Conservation (phyloP, 257 asterid species). For the Datura wrightii region DNA sequence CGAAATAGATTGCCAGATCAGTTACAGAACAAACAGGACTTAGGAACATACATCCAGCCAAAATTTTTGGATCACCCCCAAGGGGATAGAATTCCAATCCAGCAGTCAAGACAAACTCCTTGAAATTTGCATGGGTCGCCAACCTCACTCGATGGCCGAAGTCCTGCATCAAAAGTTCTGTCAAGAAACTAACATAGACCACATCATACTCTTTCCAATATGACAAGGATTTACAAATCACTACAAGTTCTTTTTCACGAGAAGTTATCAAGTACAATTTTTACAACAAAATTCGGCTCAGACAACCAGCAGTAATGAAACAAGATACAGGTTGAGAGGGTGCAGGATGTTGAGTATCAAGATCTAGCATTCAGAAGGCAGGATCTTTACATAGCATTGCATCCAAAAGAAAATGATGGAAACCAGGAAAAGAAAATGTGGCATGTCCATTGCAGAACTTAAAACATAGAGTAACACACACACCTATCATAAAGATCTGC, state of each 20-base stretch:
- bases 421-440: background rate
- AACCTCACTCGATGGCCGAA: slow-evolving; percentile 45
- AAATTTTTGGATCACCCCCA: slow-evolving; percentile 46
- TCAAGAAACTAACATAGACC: slow-evolving; percentile 11
- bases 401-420: background rate
- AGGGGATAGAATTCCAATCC: slow-evolving; percentile 47
- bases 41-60: slow-evolving; percentile 69
- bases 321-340: slow-evolving; percentile 5
- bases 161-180: slow-evolving; percentile 75
- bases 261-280: slow-evolving; percentile 6
- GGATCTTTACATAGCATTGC: background rate
- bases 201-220: slow-evolving; percentile 17
- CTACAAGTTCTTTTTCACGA: background rate
- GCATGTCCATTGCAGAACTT: slow-evolving; percentile 16
- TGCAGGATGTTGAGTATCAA: background rate
- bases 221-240: background rate
- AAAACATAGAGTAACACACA: background rate
- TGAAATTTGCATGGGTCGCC: slow-evolving; percentile 46
- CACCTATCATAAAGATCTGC: background rate
- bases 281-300: slow-evolving; percentile 2
- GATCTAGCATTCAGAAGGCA: background rate
- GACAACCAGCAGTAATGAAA: background rate
- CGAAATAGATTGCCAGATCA: slow-evolving; percentile 29
- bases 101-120: slow-evolving; percentile 46
- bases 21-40: slow-evolving; percentile 27